These are phyloP conservation scores for Coemansia sp. DNA, from an alignment of 192 early-diverging fungal species.

Conservation along the genomic window DNA sequence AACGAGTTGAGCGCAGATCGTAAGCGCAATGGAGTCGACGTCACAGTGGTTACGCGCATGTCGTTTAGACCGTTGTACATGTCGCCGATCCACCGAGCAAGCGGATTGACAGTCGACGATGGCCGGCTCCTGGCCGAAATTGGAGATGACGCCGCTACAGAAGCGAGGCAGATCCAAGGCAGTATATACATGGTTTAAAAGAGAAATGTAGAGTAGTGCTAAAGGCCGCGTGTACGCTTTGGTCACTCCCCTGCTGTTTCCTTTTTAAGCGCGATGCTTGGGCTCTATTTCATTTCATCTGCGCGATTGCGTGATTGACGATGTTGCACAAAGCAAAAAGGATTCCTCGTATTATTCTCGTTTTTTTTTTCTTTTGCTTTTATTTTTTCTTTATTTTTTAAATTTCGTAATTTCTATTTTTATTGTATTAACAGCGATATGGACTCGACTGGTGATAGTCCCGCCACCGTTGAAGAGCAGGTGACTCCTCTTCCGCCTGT, in stretches of 20 bases:
- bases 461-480: not conserved
- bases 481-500: not conserved
- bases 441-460: not conserved
- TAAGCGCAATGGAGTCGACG: slow-evolving; percentile 4
- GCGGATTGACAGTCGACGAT: slow-evolving; percentile 3
- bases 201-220: not conserved
- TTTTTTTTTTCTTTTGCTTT: not conserved
- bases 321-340: not conserved
- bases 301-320: not conserved
- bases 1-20: slow-evolving; percentile 11
- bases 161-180: not conserved
- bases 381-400: not conserved
- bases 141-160: not conserved
- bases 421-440: not conserved
- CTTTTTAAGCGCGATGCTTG: not conserved
- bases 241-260: no score
- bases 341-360: not conserved
- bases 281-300: not conserved
- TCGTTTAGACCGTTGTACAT: slow-evolving; percentile 13
- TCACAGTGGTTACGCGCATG: slow-evolving; percentile 4
- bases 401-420: not conserved
- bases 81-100: slow-evolving; percentile 8
- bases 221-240: not conserved
- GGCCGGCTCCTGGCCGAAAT: not conserved
- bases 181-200: not conserved